Percentiles rank a stretch among this genome's conserved stretches.
phyloP scores from a whole-genome alignment of 805 yeast genomes.

The Yarrowia sp. region DNA sequence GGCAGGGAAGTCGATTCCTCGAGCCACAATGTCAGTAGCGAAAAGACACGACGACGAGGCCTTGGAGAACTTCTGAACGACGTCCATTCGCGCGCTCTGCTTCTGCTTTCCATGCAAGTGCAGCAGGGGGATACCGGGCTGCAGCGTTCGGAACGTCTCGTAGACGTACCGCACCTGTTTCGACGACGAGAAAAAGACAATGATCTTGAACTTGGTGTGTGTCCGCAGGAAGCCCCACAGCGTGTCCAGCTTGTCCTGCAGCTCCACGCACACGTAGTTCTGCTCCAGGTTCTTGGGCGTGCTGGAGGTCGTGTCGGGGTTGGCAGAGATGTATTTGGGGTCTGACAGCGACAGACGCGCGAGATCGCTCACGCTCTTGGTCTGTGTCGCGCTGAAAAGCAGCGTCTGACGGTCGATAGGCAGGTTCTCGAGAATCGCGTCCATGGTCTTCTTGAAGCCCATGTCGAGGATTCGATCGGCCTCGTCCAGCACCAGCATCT shows the following conservation, averaged over 20 bases:
- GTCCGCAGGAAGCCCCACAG: constrained; percentile 83
- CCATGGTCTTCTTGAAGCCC: constrained; percentile 85
- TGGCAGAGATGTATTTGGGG: constrained; percentile 59
- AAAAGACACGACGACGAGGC: constrained; percentile 78
- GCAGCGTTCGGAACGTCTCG: constrained; percentile 80
- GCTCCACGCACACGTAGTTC: constrained; percentile 65
- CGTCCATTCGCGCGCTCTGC: constrained; percentile 83
- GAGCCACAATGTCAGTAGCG: constrained; percentile 88
- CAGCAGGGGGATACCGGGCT: constrained; percentile 86
- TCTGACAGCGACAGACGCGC: constrained; percentile 72
- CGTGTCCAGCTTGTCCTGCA: constrained; percentile 80
- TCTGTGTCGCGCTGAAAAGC: constrained; percentile 84
- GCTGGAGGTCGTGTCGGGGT: constrained; percentile 41
- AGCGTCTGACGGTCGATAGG: constrained; percentile 82
- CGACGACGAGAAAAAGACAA: constrained; percentile 82
- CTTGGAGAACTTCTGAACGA: constrained; percentile 70
- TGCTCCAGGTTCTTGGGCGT: constrained; percentile 88
- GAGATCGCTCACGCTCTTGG: constrained; percentile 74
- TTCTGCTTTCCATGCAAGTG: constrained; percentile 88
- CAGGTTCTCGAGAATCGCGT: constrained; percentile 71
- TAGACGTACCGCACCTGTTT: constrained; percentile 89
- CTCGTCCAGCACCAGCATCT: constrained; percentile 80
- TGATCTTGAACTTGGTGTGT: constrained; percentile 73
- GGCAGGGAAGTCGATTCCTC: constrained; percentile 90
- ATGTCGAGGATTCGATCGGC: constrained; percentile 91